phyloP scores from a whole-genome alignment of 129 eudicot genomes.

The Erigeron canadensis region DNA sequence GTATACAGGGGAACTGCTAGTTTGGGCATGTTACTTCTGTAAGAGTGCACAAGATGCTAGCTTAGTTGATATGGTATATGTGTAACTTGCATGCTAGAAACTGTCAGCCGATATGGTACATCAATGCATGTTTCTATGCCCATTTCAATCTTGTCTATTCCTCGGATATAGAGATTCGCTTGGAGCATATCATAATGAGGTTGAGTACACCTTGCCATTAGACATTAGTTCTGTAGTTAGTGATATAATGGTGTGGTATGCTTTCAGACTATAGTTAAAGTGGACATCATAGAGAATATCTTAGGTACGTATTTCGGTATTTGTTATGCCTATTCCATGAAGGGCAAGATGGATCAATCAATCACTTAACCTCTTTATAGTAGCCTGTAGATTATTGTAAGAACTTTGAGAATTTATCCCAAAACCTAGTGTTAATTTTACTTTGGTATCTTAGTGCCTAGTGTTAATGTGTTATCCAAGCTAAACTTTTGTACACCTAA shows the following conservation, averaged over 20 bases:
- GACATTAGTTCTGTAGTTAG: background rate
- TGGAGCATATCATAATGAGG: too few relatives aligned
- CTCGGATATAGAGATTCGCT: too few relatives aligned
- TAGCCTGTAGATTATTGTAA: too few relatives aligned
- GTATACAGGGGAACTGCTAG: background rate
- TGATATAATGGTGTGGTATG: background rate
- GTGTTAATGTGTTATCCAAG: too few relatives aligned
- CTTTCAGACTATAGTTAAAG: background rate
- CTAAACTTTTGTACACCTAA: background rate
- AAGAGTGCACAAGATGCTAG: background rate
- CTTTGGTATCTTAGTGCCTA: too few relatives aligned
- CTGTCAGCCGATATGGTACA: too few relatives aligned
- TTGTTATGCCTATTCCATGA: background rate
- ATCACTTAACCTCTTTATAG: background rate
- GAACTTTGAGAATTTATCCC: too few relatives aligned
- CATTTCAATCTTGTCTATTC: too few relatives aligned
- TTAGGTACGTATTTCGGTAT: too few relatives aligned
- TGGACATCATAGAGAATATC: background rate
- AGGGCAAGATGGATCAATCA: background rate
- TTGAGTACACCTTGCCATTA: background rate
- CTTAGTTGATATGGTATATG: background rate
- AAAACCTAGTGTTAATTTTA: too few relatives aligned
- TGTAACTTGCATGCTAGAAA: background rate
- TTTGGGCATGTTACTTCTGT: background rate
- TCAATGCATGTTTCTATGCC: too few relatives aligned